These are phyloP conservation scores for Gentiana macrophylla DNA, from an alignment of 257 asterid species.

Conservation along the genomic window DNA sequence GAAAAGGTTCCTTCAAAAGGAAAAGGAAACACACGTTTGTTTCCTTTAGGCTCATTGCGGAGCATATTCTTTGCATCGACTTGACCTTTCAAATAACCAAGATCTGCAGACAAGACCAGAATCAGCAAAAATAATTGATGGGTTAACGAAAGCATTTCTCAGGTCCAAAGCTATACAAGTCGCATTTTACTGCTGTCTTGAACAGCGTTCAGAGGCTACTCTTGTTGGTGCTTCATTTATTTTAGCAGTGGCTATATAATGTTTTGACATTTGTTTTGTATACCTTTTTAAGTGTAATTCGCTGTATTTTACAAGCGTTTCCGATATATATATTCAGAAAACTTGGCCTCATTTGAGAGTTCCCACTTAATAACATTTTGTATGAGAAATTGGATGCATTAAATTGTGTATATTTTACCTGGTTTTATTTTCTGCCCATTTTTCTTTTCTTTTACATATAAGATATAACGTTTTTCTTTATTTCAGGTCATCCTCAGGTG, in stretches of 20 bases:
- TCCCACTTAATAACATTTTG: too few species aligned
- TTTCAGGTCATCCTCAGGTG: conserved; percentile 36
- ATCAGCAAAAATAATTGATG: conserved; percentile 44
- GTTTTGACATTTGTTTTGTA: too few species aligned
- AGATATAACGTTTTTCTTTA: conserved; percentile 6
- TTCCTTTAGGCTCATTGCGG: conserved; percentile 59
- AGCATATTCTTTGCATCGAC: conserved; percentile 39
- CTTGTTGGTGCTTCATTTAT: conserved; percentile 29
- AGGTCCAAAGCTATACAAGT: conserved; percentile 86
- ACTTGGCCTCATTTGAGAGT: too few species aligned
- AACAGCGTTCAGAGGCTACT: conserved; percentile 72
- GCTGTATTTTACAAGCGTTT: background rate
- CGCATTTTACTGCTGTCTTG: conserved; percentile 79
- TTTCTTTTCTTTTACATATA: conserved; percentile 3
- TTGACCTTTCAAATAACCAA: conserved; percentile 45
- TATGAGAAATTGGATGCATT: background rate
- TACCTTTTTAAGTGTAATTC: background rate
- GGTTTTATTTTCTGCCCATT: background rate
- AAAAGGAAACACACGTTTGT: conserved; percentile 25
- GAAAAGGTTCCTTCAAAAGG: conserved; percentile 51
- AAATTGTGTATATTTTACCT: background rate
- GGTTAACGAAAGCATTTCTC: conserved; percentile 62
- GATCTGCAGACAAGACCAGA: conserved; percentile 28
- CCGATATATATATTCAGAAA: background rate
- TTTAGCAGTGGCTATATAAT: background rate